These are phyloP conservation scores for Saturnispora ahearnii DNA, from an alignment of 805 yeast species.

Conservation along the genomic window DNA sequence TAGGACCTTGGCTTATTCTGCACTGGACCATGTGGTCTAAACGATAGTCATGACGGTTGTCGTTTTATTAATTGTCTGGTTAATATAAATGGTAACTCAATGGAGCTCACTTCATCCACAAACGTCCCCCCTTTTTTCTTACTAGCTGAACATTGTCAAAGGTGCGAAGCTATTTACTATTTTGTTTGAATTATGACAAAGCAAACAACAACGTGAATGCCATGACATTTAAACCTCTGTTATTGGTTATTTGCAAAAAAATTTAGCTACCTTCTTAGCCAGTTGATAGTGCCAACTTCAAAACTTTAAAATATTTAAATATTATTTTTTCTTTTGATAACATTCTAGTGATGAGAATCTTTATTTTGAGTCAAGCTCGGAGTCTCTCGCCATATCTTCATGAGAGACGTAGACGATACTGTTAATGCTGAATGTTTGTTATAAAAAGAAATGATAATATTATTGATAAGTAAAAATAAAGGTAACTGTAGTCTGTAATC, in stretches of 20 bases:
- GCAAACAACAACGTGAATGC: neutral
- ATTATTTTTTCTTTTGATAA: neutral
- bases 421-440: conserved; percentile 6
- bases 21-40: conserved; percentile 14
- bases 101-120: conserved; percentile 23
- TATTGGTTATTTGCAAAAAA: neutral
- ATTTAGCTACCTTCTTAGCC: neutral
- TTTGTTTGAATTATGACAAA: neutral
- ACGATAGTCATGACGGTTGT: conserved; percentile 22
- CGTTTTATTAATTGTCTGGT: neutral
- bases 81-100: conserved; percentile 16
- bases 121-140: conserved; percentile 10
- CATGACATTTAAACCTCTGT: neutral
- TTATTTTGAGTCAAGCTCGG: conserved; percentile 20
- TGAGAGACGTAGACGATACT: conserved; percentile 17
- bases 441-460: neutral
- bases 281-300: neutral
- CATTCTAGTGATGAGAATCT: conserved; percentile 10
- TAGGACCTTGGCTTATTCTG: conserved; percentile 16
- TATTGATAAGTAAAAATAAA: neutral
- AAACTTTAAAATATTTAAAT: neutral
- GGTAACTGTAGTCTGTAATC: neutral
- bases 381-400: conserved; percentile 13
- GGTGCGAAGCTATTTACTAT: conserved; percentile 11
- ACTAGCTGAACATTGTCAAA: conserved; percentile 17